Percentiles rank a stretch among this genome's conserved stretches.
These are phyloP conservation scores for Chenopodium berlandieri DNA, from an alignment of 148 eudicot species.

Conservation along the genomic window DNA sequence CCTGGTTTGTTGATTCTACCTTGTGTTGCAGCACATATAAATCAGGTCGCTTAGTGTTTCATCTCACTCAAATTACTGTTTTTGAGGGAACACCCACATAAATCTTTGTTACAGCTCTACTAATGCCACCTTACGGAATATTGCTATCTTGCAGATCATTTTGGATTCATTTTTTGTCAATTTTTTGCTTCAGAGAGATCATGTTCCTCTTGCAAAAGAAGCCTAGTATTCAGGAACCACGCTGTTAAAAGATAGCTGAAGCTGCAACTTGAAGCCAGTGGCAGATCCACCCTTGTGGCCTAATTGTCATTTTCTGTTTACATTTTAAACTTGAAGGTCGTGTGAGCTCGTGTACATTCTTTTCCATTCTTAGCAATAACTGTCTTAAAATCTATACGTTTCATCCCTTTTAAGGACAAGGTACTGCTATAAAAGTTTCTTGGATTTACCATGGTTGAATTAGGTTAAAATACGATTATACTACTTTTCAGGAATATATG, in stretches of 20 bases:
- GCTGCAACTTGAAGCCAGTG: background rate
- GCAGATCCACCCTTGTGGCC: too few species aligned
- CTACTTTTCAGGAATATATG: too few species aligned
- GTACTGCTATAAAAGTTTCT: too few species aligned
- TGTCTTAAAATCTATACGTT: too few species aligned
- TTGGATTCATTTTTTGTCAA: slow-evolving; percentile 73
- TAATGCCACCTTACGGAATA: slow-evolving; percentile 2
- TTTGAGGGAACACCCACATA: too few species aligned
- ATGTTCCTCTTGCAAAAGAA: slow-evolving; percentile 31
- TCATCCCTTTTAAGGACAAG: too few species aligned
- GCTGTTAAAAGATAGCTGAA: background rate
- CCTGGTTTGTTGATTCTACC: slow-evolving; percentile 89
- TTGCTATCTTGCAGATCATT: slow-evolving; percentile 53
- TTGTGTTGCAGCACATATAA: slow-evolving; percentile 89
- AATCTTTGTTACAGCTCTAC: background rate
- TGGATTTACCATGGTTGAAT: too few species aligned
- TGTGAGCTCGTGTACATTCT: too few species aligned
- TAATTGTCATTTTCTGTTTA: too few species aligned
- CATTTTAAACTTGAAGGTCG: too few species aligned
- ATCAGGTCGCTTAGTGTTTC: slow-evolving; percentile 52
- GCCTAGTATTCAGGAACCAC: slow-evolving; percentile 25
- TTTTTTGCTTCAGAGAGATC: slow-evolving; percentile 39
- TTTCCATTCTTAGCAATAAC: too few species aligned
- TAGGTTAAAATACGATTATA: too few species aligned
- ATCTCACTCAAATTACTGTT: background rate